Conservation (phyloP, 331 rosid species). For the Dryas integrifolia region DNA sequence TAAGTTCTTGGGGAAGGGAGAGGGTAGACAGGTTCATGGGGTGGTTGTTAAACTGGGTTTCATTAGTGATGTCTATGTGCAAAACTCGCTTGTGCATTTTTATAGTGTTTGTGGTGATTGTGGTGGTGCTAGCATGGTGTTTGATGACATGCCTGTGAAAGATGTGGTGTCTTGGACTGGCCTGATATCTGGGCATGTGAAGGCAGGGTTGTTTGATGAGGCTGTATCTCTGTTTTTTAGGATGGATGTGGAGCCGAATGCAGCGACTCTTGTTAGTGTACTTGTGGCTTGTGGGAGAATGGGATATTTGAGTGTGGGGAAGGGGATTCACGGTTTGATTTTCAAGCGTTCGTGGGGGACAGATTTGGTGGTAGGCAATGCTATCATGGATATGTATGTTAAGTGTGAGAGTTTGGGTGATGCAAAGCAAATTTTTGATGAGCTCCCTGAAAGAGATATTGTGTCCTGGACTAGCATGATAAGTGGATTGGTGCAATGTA, state of each 20-base stretch:
- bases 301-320: slow-evolving; percentile 50
- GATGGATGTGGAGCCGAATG: slow-evolving; percentile 53
- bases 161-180: slow-evolving; percentile 90
- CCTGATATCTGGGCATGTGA: slow-evolving; percentile 61
- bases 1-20: slow-evolving; percentile 52
- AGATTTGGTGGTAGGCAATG: slow-evolving; percentile 57
- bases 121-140: slow-evolving; percentile 45
- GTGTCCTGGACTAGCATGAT: slow-evolving; percentile 77
- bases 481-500: slow-evolving; percentile 65
- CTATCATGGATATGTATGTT: slow-evolving; percentile 65
- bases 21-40: slow-evolving; percentile 62
- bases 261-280: slow-evolving; percentile 56
- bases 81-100: slow-evolving; percentile 55
- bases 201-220: slow-evolving; percentile 49
- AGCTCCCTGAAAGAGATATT: slow-evolving; percentile 55
- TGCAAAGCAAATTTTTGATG: slow-evolving; percentile 55
- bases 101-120: slow-evolving; percentile 55
- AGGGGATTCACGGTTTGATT: slow-evolving; percentile 68
- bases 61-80: slow-evolving; percentile 56
- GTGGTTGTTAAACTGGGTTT: slow-evolving; percentile 47
- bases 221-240: slow-evolving; percentile 59
- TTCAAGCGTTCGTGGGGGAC: slow-evolving; percentile 31
- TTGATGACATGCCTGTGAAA: slow-evolving; percentile 71
- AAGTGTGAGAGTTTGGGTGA: slow-evolving; percentile 54
- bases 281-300: slow-evolving; percentile 64